Percentiles rank a stretch among this genome's conserved stretches.
Conservation (phyloP, 805 yeast genomes). For the Saccharomyces eubayanus region DNA sequence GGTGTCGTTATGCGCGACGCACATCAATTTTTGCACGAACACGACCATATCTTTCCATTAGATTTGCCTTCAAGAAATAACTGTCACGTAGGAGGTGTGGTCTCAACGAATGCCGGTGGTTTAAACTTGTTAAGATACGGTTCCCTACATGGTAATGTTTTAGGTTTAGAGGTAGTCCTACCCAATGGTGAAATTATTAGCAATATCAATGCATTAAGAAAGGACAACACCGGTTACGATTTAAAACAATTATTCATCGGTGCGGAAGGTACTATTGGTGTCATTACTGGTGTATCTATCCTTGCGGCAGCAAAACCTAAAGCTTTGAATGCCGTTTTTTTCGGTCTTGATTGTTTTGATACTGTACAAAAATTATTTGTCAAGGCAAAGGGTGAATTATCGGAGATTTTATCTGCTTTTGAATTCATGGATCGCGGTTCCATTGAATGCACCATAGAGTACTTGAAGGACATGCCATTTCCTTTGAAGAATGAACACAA, state of each 20-base stretch:
- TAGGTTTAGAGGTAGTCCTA: constrained; percentile 78
- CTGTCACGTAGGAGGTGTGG: constrained; percentile 83
- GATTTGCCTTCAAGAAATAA: constrained; percentile 90
- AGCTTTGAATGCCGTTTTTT: constrained; percentile 71
- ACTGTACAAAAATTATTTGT: constrained; percentile 67
- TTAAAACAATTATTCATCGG: constrained; percentile 83
- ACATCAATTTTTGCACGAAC: constrained; percentile 59
- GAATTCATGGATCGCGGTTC: constrained; percentile 77
- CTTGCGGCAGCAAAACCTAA: constrained; percentile 79
- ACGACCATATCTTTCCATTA: constrained; percentile 77
- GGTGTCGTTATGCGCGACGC: constrained; percentile 78
- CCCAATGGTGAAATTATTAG: constrained; percentile 72
- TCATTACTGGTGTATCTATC: constrained; percentile 76
- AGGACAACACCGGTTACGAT: constrained; percentile 87
- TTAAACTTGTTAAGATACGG: constrained; percentile 74
- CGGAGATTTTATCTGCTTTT: constrained; percentile 77
- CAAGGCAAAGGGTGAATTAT: constrained; percentile 60
- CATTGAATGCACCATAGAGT: constrained; percentile 48
- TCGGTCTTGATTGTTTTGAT: constrained; percentile 67
- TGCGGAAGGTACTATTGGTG: constrained; percentile 77
- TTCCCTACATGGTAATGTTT: constrained; percentile 75
- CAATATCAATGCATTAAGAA: constrained; percentile 71
- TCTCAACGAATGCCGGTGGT: constrained; percentile 90
- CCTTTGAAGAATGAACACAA: constrained; percentile 75
- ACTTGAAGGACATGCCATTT: constrained; percentile 45